Percentiles rank a stretch among this genome's conserved stretches.
Evolutionary conservation across 306 rosid genomes (phyloP).

Genomic region (Hylodesmum podocarpum): DNA sequence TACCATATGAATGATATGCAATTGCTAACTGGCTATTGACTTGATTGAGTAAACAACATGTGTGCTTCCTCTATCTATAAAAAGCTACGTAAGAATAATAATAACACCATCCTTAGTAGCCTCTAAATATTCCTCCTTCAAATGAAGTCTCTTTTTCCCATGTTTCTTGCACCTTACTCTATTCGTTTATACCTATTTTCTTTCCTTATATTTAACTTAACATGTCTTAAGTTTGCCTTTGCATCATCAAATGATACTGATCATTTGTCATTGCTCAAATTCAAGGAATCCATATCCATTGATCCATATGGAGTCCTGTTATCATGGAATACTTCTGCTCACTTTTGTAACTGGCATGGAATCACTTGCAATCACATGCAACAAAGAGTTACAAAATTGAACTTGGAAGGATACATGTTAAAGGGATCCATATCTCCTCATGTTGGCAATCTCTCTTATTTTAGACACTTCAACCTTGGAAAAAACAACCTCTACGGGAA

Average conservation of each 20-base stretch:
- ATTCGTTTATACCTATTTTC: neutral
- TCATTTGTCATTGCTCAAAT: conserved; percentile 31
- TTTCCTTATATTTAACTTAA: neutral
- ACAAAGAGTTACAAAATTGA: conserved; percentile 36
- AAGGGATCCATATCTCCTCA: conserved; percentile 43
- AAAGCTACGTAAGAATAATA: neutral
- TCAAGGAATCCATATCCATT: conserved; percentile 31
- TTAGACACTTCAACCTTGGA: neutral
- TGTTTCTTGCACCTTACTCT: neutral
- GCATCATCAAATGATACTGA: conserved; percentile 22
- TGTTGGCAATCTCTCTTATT: conserved; percentile 40
- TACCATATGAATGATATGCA: too few species aligned
- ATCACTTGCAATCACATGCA: conserved; percentile 31
- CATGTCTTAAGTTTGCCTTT: neutral
- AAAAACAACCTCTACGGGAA: conserved; percentile 28
- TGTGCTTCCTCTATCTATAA: too few species aligned
- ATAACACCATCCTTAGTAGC: neutral
- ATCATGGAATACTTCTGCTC: conserved; percentile 46
- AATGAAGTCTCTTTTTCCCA: conserved; percentile 1
- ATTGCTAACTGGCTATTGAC: neutral
- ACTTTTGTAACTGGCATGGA: conserved; percentile 50
- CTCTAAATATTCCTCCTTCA: neutral
- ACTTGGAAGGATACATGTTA: neutral
- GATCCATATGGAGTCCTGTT: conserved; percentile 25
- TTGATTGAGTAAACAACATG: too few species aligned